A percentile compares a stretch with the other conserved stretches of the same genome.
Evolutionary conservation across 1,284 basidiomycete species (phyloP).

Genomic region (Ustilago vetiveriae): DNA sequence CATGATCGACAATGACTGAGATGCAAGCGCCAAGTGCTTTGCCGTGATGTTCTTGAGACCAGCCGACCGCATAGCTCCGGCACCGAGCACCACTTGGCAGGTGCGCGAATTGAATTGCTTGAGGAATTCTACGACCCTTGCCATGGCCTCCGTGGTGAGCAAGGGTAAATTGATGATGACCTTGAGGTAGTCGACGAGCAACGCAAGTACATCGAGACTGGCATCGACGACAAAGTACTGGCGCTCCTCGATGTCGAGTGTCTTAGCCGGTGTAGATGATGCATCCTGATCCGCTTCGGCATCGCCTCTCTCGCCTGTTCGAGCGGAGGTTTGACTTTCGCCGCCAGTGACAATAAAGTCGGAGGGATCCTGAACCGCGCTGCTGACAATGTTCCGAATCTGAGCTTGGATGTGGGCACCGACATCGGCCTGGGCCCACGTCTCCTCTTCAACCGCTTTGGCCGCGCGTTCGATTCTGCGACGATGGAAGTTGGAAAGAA

Average conservation of each 20-base stretch:
- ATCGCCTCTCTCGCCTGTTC: neutral
- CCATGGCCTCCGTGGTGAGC: conserved; percentile 92
- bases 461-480: conserved; percentile 82
- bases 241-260: conserved; percentile 80
- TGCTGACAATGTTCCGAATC: conserved; percentile 79
- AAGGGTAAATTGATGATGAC: conserved; percentile 87
- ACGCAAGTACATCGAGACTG: conserved; percentile 78
- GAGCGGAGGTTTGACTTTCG: neutral
- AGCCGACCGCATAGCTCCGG: conserved; percentile 96
- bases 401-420: conserved; percentile 75
- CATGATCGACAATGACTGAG: conserved; percentile 92
- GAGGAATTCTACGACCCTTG: conserved; percentile 90
- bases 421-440: conserved; percentile 85
- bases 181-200: conserved; percentile 85
- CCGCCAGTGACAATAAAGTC: conserved; percentile 68
- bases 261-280: conserved; percentile 69
- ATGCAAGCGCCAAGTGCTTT: conserved; percentile 91
- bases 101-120: conserved; percentile 93
- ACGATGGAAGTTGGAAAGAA: conserved; percentile 86
- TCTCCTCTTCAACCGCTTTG: conserved; percentile 89
- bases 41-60: conserved; percentile 98
- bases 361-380: conserved; percentile 81
- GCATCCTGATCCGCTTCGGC: conserved; percentile 2
- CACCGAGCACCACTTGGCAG: conserved; percentile 96
- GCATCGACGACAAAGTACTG: conserved; percentile 76